A percentile compares a stretch with the other conserved stretches of the same genome.
Conservation (phyloP, 805 yeast species). For the Yarrowia divulgata region DNA sequence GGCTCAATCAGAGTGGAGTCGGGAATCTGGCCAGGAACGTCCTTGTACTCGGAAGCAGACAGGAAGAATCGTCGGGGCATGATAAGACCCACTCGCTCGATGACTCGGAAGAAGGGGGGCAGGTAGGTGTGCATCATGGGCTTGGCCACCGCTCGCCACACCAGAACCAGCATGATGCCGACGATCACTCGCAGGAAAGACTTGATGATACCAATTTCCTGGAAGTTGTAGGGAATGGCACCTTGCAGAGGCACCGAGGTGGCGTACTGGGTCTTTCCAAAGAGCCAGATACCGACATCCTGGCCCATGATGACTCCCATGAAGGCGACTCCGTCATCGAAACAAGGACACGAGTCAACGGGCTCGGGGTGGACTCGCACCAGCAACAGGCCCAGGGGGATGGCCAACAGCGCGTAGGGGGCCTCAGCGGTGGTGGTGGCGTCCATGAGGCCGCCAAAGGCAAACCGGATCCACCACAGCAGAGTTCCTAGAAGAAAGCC, state of each 20-base stretch:
- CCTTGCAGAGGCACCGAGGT: slow-evolving; percentile 39
- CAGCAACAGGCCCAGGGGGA: slow-evolving; percentile 56
- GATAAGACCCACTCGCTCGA: slow-evolving; percentile 51
- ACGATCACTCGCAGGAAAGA: slow-evolving; percentile 59
- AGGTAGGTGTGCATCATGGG: slow-evolving; percentile 65
- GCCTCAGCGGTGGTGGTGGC: slow-evolving; percentile 48
- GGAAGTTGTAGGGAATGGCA: slow-evolving; percentile 42
- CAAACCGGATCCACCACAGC: slow-evolving; percentile 59
- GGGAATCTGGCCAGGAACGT: slow-evolving; percentile 50
- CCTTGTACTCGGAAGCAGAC: slow-evolving; percentile 51
- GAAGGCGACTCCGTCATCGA: slow-evolving; percentile 93
- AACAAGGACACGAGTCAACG: slow-evolving; percentile 94
- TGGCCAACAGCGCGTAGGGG: slow-evolving; percentile 37
- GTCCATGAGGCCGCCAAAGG: slow-evolving; percentile 58
- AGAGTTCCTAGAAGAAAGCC: slow-evolving; percentile 72
- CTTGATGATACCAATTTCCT: slow-evolving; percentile 45
- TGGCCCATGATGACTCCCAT: slow-evolving; percentile 85
- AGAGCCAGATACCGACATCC: slow-evolving; percentile 56
- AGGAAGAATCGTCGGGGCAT: slow-evolving; percentile 54
- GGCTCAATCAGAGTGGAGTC: slow-evolving; percentile 50
- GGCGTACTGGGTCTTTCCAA: slow-evolving; percentile 28
- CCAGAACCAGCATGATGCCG: slow-evolving; percentile 67
- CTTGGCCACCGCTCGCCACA: slow-evolving; percentile 80
- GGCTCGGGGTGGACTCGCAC: slow-evolving; percentile 82
- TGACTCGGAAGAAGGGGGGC: slow-evolving; percentile 62